Evolutionary conservation across 2,329 filamentous ascomycete genomes (phyloP).

Genomic region (Pezicula neosporulosa): DNA sequence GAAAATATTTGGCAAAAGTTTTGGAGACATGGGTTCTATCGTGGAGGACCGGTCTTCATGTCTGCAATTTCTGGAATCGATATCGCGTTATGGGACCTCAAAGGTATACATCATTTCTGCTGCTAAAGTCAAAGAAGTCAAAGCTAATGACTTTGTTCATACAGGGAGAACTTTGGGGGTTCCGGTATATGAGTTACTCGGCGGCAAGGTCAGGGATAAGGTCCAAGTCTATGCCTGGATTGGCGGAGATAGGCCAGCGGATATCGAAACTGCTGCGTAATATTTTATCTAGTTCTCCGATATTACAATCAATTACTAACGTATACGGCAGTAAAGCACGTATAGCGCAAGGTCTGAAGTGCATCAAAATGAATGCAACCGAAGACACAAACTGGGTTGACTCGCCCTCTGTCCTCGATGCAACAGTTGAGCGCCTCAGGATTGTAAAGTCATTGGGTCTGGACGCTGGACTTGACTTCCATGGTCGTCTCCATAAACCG

Average conservation of each 20-base stretch:
- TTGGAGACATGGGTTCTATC: conserved; percentile 71
- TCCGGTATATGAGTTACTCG: conserved; percentile 70
- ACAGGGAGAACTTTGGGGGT: conserved; percentile 55
- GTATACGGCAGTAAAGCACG: conserved; percentile 43
- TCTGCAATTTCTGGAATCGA: conserved; percentile 74
- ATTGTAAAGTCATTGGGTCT: conserved; percentile 67
- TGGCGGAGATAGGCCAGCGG: conserved; percentile 66
- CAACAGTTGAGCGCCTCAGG: conserved; percentile 63
- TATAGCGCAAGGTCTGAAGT: conserved; percentile 58
- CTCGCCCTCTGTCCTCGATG: conserved; percentile 60
- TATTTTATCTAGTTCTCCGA: conserved; percentile 15
- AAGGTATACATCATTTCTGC: no score
- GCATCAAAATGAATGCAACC: conserved; percentile 78
- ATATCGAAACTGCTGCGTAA: conserved; percentile 61
- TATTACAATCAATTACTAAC: conserved; percentile 4
- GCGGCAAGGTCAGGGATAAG: conserved; percentile 68
- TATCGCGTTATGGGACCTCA: conserved; percentile 60
- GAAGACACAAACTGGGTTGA: conserved; percentile 76
- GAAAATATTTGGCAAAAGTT: conserved; percentile 77
- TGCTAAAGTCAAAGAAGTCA: no score
- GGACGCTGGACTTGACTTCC: conserved; percentile 74
- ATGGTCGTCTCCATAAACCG: conserved; percentile 73
- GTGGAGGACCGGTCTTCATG: conserved; percentile 78
- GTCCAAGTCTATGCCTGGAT: conserved; percentile 77
- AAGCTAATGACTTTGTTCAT: no score